A percentile compares a stretch with the other conserved stretches of the same genome.
phyloP scores from a whole-genome alignment of 345 rosid species.

The Odontarrhena argentea region DNA sequence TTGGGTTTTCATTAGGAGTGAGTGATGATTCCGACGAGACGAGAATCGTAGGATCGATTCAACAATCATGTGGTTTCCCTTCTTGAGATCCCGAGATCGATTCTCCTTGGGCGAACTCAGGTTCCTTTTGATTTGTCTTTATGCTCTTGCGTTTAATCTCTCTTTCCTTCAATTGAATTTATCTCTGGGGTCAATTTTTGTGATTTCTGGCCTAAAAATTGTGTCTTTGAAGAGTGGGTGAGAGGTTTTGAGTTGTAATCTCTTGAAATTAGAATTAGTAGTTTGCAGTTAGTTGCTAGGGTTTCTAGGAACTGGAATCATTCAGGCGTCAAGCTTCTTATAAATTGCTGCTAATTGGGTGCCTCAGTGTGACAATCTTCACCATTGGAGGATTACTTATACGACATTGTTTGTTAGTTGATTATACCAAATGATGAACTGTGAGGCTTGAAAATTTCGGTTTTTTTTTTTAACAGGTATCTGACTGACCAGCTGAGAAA shows the following conservation, averaged over 20 bases:
- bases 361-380: neutral
- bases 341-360: neutral
- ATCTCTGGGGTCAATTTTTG: neutral
- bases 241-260: slow-evolving; percentile 5
- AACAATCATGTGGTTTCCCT: slow-evolving; percentile 80
- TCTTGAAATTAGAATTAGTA: slow-evolving; percentile 19
- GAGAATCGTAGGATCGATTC: slow-evolving; percentile 44
- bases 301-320: slow-evolving; percentile 8
- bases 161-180: neutral
- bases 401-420: neutral
- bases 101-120: slow-evolving; percentile 95
- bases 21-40: slow-evolving; percentile 39
- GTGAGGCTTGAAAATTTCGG: neutral
- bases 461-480: slow-evolving; percentile 50
- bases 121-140: slow-evolving; percentile 37
- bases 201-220: neutral
- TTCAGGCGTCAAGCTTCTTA: neutral
- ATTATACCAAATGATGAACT: neutral
- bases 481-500: slow-evolving; percentile 81
- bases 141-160: neutral
- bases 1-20: slow-evolving; percentile 37
- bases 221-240: slow-evolving; percentile 9
- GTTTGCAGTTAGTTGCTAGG: slow-evolving; percentile 18
- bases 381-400: slow-evolving; percentile 7
- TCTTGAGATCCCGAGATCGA: slow-evolving; percentile 93